These are phyloP conservation scores for Tagetes patula DNA, from an alignment of 129 eudicot species.

Conservation along the genomic window DNA sequence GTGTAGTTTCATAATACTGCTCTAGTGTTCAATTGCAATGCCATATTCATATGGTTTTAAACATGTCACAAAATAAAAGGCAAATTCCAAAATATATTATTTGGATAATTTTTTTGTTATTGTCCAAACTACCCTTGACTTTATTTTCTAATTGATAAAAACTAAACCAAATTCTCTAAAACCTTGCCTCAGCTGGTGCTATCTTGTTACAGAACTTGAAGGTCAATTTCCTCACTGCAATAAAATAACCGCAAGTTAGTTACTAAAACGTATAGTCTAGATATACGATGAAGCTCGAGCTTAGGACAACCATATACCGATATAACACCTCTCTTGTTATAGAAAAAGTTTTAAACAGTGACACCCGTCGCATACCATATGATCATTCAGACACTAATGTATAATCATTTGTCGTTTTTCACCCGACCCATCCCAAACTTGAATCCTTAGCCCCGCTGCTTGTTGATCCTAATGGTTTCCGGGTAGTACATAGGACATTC, in stretches of 20 bases:
- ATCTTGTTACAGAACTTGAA: conserved; percentile 18
- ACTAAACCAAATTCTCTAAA: conserved; percentile 23
- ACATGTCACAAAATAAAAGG: background rate
- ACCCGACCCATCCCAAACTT: no score
- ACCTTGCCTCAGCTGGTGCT: conserved; percentile 14
- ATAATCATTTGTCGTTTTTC: no score
- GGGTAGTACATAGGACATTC: background rate
- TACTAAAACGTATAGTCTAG: no score
- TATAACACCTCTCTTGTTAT: no score
- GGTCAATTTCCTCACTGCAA: conserved; percentile 29
- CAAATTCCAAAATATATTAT: conserved; percentile 7
- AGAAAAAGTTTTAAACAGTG: no score
- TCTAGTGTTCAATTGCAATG: background rate
- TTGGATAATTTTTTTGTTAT: conserved; percentile 18
- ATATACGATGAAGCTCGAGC: no score
- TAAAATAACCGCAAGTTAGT: conserved; percentile 8
- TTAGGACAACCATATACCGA: no score
- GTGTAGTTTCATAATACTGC: no score
- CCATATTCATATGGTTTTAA: background rate
- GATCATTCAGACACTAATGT: no score
- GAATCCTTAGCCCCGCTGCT: no score
- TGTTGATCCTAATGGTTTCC: no score
- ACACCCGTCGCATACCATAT: no score
- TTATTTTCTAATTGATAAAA: conserved; percentile 26
- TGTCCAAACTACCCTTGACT: conserved; percentile 25